Base-by-base conservation (phyloP, 441 rosid genomes). In the Metrosideros polymorpha region DNA sequence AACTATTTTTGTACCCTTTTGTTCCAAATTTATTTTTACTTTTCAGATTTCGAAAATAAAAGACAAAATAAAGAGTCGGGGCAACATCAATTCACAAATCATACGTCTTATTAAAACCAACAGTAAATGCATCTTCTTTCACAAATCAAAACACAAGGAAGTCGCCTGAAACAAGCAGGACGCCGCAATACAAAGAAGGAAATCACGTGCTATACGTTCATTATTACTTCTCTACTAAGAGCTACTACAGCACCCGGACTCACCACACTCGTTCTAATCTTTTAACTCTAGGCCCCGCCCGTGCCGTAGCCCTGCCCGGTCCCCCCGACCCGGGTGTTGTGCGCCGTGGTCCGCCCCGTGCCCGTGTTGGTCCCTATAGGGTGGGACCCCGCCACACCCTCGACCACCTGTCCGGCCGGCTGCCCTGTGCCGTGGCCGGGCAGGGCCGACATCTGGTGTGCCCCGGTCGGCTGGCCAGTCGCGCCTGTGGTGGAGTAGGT, bases 341-440 rank as follows among this genome's bases (percentile, higher is more conserved):
- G 94, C 50, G 91, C 92, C 0, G 91, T 89, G 9, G 91, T 85
- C 22, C 89, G 89, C 27, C 92, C 93, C 1, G 90, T 91, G 77
- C 85, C 84, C 47, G 88, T 66, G 32, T 52, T 42, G 7, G 57
- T 83, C 42, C 94, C 93, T 0, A 90, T 82, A 0, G 95, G 94
- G 57, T 86, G 83, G 2, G 92, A 54, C 83, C 56, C 85, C 2
- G 12, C 85, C 13, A 90, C 83, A 1, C 94, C 94, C n/a, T 91
- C 91, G 12, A 85, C 92, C 85, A 91, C 93, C 30, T 85, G 84
- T 18, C 90, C 92, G 0, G 89, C 89, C 3, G 91, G 92, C 30
- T 89, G 89, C 45, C 94, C 97, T 0, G 93, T 91, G 17, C 96
- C 93, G 1, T 92, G 94, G 9, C 94, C 93, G 2, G 95, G 94